Conservation (phyloP, 768 basidiomycete species). For the Peribolospora baueri region DNA sequence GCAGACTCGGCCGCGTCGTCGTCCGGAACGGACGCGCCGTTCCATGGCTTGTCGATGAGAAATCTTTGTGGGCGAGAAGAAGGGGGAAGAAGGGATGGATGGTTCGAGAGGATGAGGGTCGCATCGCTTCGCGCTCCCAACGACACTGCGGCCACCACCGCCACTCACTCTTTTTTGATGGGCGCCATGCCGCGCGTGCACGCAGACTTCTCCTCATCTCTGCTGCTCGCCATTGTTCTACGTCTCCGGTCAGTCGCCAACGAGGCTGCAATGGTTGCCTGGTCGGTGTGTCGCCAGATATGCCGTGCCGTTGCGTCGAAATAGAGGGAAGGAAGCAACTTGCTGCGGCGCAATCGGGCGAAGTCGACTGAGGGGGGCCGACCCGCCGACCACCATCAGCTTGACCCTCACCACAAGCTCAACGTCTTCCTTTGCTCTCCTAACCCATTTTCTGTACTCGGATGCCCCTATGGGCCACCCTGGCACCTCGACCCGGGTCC, state of each 20-base stretch:
- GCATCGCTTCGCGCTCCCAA: too few species aligned
- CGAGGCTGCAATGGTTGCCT: background rate
- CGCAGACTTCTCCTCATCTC: background rate
- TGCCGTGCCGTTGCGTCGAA: too few species aligned
- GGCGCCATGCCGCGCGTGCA: background rate
- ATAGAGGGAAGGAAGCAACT: too few species aligned
- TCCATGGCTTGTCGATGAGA: background rate
- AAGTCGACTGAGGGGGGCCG: too few species aligned
- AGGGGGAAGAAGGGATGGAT: background rate
- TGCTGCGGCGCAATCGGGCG: too few species aligned
- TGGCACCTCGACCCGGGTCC: too few species aligned
- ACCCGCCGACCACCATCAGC: too few species aligned
- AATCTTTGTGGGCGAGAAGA: background rate
- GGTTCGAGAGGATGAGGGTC: background rate
- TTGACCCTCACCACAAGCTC: too few species aligned
- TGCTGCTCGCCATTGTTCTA: background rate
- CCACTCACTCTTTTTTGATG: slow-evolving; percentile 6
- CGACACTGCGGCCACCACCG: background rate
- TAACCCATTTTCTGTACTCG: too few species aligned
- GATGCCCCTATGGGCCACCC: too few species aligned
- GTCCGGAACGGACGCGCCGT: slow-evolving; percentile 3
- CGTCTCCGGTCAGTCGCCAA: background rate
- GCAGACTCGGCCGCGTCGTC: slow-evolving; percentile 9
- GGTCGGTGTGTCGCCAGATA: too few species aligned
- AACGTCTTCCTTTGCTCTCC: too few species aligned